A percentile compares a stretch with the other conserved stretches of the same genome.
phyloP scores from a whole-genome alignment of 768 basidiomycete species.

The Termitomyces sp. region DNA sequence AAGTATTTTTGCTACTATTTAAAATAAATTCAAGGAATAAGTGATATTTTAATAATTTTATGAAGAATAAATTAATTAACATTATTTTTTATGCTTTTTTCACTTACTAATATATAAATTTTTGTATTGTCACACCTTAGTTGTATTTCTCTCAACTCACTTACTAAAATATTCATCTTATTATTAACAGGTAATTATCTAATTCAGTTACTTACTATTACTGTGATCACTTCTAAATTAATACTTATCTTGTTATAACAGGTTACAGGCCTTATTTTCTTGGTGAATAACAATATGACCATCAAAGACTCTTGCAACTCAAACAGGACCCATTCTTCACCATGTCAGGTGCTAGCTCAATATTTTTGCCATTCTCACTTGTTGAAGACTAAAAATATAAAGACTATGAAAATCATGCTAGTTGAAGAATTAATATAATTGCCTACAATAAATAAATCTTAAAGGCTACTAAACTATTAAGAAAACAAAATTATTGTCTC shows the following conservation, averaged over 20 bases:
- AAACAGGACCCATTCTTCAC: not conserved
- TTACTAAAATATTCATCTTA: not conserved
- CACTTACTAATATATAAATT: no score
- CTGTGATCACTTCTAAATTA: no score
- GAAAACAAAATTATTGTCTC: not conserved
- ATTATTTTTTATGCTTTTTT: no score
- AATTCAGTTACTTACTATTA: no score
- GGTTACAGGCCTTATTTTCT: not conserved
- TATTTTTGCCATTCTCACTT: not conserved
- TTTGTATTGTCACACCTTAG: no score
- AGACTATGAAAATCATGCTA: no score
- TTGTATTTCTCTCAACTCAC: not conserved
- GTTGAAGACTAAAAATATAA: no score
- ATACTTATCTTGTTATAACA: not conserved
- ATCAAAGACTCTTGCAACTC: not conserved
- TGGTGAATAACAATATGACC: not conserved
- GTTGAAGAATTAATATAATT: not conserved
- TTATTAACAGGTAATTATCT: not conserved
- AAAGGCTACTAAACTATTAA: not conserved
- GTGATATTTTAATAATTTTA: no score
- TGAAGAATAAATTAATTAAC: no score
- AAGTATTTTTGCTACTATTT: no score
- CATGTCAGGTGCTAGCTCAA: not conserved
- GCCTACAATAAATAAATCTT: not conserved
- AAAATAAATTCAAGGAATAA: no score